Conservation (phyloP, 1,284 basidiomycete genomes). For the Termitomyces sp. region DNA sequence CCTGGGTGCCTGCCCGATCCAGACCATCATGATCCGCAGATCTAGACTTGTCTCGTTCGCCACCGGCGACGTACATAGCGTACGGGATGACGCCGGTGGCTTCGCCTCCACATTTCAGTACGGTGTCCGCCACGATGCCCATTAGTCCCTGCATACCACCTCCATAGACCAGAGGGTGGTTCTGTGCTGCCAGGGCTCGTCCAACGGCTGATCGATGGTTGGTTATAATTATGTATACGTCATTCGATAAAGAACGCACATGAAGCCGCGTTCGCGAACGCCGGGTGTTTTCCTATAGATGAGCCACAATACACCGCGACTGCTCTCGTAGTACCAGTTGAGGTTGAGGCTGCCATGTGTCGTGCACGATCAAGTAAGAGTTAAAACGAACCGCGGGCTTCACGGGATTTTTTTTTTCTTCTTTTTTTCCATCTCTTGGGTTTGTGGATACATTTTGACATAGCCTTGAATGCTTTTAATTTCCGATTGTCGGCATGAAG, state of each 20-base stretch:
- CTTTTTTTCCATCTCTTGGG: too few species aligned
- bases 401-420: background rate
- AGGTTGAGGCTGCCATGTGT: background rate
- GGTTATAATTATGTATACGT: too few species aligned
- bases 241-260: slow-evolving; percentile 42
- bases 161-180: slow-evolving; percentile 78
- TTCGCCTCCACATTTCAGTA: slow-evolving; percentile 62
- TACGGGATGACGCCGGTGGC: slow-evolving; percentile 82
- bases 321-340: slow-evolving; percentile 23
- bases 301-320: slow-evolving; percentile 81
- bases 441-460: too few species aligned
- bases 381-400: background rate
- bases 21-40: too few species aligned
- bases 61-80: slow-evolving; percentile 65
- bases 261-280: slow-evolving; percentile 63
- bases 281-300: slow-evolving; percentile 56
- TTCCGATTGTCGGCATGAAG: background rate
- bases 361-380: too few species aligned
- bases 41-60: slow-evolving; percentile 49
- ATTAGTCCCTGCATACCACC: slow-evolving; percentile 83
- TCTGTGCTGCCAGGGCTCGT: slow-evolving; percentile 59
- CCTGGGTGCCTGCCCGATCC: background rate
- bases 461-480: background rate
- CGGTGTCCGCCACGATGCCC: slow-evolving; percentile 77
- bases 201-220: slow-evolving; percentile 57